Evolutionary conservation across 2,329 filamentous ascomycete genomes (phyloP).

Genomic region (Helminthosporium solani): DNA sequence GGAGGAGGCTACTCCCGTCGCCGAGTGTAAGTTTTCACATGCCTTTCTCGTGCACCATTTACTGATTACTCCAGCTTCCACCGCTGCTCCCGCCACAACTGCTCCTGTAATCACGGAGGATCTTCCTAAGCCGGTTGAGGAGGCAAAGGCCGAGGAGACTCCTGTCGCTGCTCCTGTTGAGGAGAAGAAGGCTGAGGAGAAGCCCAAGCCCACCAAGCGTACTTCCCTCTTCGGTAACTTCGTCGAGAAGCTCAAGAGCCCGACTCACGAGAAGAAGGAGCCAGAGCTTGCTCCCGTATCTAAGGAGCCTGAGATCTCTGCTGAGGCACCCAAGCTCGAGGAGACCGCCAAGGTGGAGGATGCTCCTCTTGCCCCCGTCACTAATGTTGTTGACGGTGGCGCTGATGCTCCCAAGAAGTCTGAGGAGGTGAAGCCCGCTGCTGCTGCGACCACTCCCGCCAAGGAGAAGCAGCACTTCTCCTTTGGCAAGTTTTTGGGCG

Average conservation of each 20-base stretch:
- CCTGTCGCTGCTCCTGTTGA: constrained; percentile 43
- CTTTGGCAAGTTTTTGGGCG: constrained; percentile 55
- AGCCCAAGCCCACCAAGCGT: constrained; percentile 73
- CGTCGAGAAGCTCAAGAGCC: constrained; percentile 59
- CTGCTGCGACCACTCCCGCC: constrained; percentile 45
- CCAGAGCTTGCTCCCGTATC: constrained; percentile 59
- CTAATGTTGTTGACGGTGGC: constrained; percentile 12
- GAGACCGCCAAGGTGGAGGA: constrained; percentile 41
- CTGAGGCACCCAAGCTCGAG: constrained; percentile 38
- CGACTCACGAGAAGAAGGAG: constrained; percentile 66
- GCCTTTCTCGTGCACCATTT: neutral
- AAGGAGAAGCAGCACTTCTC: constrained; percentile 53
- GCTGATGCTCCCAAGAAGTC: constrained; percentile 23
- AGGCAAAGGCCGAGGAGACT: constrained; percentile 51
- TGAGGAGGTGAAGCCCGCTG: constrained; percentile 29
- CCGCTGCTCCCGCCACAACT: constrained; percentile 19
- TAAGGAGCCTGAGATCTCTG: constrained; percentile 48
- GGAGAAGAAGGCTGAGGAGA: constrained; percentile 49
- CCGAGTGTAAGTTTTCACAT: constrained; percentile 30
- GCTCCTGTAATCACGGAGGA: constrained; percentile 39
- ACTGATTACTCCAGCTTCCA: constrained; percentile 19
- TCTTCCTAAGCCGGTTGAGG: constrained; percentile 28
- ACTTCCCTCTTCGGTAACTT: constrained; percentile 79
- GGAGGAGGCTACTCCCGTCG: constrained; percentile 32
- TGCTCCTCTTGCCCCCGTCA: constrained; percentile 44